Base-by-base conservation (phyloP, 1,139 yeast genomes). In the Suhomyces bribrorum region DNA sequence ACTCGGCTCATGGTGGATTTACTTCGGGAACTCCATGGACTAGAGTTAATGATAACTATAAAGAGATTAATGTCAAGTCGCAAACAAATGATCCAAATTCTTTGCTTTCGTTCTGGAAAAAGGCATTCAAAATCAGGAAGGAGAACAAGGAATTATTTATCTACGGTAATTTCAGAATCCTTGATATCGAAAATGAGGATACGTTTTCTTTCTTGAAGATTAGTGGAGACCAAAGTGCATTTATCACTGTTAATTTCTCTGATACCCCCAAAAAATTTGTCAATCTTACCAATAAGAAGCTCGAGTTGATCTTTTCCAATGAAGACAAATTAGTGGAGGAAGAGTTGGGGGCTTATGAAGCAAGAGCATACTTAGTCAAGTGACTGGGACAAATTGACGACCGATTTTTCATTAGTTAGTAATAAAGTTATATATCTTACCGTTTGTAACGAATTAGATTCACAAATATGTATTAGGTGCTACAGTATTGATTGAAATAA, bases 11-110 rank as follows among this genome's bases (percentile, higher is more conserved):
- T 26, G 57, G 43, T 28, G 60, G 60, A 3, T 56, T 56, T 38
- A 44, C 59, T 17, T 44, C 53, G 11, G 59, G 57, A 9, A 49
- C 43, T 32, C 60, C 60, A n/a, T 56, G 60, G 60, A 54, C 50
- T 38, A 45, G 49, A 35, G 52, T 50, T 29, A 48, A 54, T 38
- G 55, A 50, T 34, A 53, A 49, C 45, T 56, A 48, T 45, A 49
- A 46, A 36, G 51, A 45, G 26, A 43, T 56, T 32, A 55, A 56
- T 34, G 60, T 52, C 9, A 54, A 49, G 7, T 43, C 54, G 5
- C 58, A 56, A 37, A 47, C 52, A 23, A 34, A 49, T 32, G 57
- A 56, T 40, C 49, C 53, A n/a, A 28, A 51, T 18, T 54, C 59
- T 8, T 43, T 56, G 38, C 47, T 48, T 39, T 43, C 46, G 20